These are phyloP conservation scores for Clavariopsis aquatica DNA, from an alignment of 495 filamentous ascomycete species.

Conservation along the genomic window DNA sequence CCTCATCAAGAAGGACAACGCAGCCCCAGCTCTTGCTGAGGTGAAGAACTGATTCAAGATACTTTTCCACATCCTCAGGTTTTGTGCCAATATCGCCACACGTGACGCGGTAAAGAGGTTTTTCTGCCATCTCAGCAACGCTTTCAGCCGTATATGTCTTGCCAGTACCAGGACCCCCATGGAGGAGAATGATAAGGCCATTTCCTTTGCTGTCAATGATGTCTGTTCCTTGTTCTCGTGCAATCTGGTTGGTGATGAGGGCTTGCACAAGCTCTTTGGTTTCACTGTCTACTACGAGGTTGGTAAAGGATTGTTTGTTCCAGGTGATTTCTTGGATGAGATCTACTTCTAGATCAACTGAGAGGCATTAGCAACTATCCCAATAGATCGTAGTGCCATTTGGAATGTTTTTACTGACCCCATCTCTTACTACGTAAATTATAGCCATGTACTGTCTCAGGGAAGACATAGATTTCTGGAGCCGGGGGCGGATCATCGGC, in stretches of 20 bases:
- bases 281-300: conserved; percentile 13
- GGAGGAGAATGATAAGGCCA: conserved; percentile 22
- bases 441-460: conserved; percentile 8
- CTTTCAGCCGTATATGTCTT: conserved; percentile 28
- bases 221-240: conserved; percentile 45
- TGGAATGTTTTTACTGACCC: neutral
- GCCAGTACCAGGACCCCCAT: conserved; percentile 19
- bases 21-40: conserved; percentile 36
- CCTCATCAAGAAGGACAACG: conserved; percentile 43
- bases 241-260: conserved; percentile 19
- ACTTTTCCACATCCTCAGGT: conserved; percentile 3
- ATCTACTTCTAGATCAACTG: conserved; percentile 26
- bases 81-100: conserved; percentile 22
- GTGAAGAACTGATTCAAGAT: conserved; percentile 29
- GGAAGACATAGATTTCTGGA: too few relatives aligned
- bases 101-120: conserved; percentile 22
- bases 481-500: too few relatives aligned
- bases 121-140: conserved; percentile 24
- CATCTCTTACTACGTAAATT: conserved; percentile 28
- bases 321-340: conserved; percentile 12
- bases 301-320: conserved; percentile 30
- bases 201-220: conserved; percentile 22
- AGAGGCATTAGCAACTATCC: too few relatives aligned
- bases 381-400: too few relatives aligned
- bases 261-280: conserved; percentile 35